Base-by-base conservation (phyloP, 1,139 yeast genomes). In the Sugiyamaella pinicola region DNA sequence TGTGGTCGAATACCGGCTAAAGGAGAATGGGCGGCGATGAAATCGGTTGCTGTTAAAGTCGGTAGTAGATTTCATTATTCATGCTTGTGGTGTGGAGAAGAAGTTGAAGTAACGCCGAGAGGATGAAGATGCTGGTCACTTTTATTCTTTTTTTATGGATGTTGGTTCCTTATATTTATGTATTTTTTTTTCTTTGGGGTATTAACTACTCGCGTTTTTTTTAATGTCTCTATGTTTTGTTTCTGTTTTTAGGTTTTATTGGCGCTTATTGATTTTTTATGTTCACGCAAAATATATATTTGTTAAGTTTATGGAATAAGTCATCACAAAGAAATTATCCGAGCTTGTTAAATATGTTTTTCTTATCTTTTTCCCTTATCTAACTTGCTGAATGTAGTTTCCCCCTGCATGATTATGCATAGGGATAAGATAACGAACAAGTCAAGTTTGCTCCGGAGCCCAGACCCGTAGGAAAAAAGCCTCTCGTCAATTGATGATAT, bases 1-100 rank as follows among this genome's bases (percentile, higher is more conserved):
- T 93, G 99, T 72, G 81, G 85, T 59, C 83, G 93, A 65, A 89
- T 93, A 56, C 99, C 99, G 5, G 96, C 97, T 24, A 90, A 91
- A 72, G 95, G 97, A 57, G 98, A 93, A 72, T 87, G 96, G 89
- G 81, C 88, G 15, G 75, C 88, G 33, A 90, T 91, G 96, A 87
- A 85, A 67, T 77, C 83, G 61, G 89, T 88, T 1, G 76, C 75
- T 31, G 74, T 76, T 53, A 80, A 76, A 26, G 77, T 81, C 75
- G 73, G 51, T 63, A 68, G 67, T 58, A 22, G 58, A 49, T 43
- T 65, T 51, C 45, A 53, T 48, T 62, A 76, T 81, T 29, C 83
- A 75, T 87, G 96, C 69, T 74, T 87, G 59, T 85, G 82, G 59
- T 87, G 96, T 72, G 88, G 79, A 45, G 76, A 79, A 31, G 79